Evolutionary conservation across 805 yeast genomes (phyloP).

Genomic region (Pichia rugopelliculosa): DNA sequence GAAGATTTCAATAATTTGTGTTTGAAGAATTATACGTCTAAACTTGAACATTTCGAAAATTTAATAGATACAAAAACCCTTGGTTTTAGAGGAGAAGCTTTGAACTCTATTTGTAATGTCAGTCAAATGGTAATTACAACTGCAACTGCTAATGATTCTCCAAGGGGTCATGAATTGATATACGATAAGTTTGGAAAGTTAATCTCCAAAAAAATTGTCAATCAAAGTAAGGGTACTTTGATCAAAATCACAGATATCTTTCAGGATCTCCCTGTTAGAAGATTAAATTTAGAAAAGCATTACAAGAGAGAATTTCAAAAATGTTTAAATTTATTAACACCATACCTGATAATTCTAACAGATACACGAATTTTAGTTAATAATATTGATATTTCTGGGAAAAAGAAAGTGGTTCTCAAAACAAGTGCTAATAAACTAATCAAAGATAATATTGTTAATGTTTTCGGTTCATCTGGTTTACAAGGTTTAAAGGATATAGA

Average conservation of each 20-base stretch:
- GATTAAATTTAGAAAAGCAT: constrained; percentile 63
- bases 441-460: constrained; percentile 50
- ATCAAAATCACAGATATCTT: constrained; percentile 56
- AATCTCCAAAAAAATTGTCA: constrained; percentile 25
- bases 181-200: constrained; percentile 53
- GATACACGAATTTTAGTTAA: constrained; percentile 53
- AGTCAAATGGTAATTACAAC: constrained; percentile 44
- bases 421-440: constrained; percentile 47
- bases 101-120: constrained; percentile 60
- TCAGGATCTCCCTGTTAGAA: constrained; percentile 69
- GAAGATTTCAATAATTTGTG: constrained; percentile 50
- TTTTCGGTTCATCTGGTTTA: constrained; percentile 64
- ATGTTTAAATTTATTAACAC: constrained; percentile 54
- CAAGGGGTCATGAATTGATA: constrained; percentile 49
- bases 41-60: constrained; percentile 49
- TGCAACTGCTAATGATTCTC: constrained; percentile 38
- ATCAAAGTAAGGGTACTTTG: constrained; percentile 66
- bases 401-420: constrained; percentile 47
- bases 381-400: constrained; percentile 42
- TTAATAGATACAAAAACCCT: constrained; percentile 43
- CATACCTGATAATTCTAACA: constrained; percentile 56
- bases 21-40: constrained; percentile 61
- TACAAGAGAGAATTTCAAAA: constrained; percentile 65
- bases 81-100: constrained; percentile 80
- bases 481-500: constrained; percentile 50